Conservation (phyloP, 139 green algal species). For the Closterium sp. region DNA sequence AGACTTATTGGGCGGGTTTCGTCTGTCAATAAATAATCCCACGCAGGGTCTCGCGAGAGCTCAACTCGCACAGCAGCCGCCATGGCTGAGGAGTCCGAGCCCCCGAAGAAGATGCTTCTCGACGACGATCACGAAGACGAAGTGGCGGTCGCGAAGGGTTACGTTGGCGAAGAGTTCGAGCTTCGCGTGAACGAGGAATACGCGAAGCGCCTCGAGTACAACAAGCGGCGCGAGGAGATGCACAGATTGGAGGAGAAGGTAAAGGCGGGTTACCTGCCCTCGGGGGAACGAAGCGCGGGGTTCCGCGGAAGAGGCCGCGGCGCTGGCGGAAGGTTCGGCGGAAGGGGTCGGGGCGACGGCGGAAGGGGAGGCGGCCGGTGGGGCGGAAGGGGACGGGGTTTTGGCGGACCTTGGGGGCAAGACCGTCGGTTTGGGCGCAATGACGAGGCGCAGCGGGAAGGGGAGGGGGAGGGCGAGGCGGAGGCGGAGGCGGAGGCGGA, state of each 20-base stretch:
- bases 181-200: constrained; percentile 51
- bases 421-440: neutral
- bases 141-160: constrained; percentile 10
- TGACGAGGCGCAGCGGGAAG: neutral
- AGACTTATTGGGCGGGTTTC: neutral
- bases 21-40: neutral
- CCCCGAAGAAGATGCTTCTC: neutral
- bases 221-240: constrained; percentile 52
- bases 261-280: constrained; percentile 16
- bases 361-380: neutral
- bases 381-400: neutral
- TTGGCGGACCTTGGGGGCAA: neutral
- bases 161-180: constrained; percentile 1
- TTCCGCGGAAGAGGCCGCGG: neutral
- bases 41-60: too few relatives aligned
- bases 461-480: neutral
- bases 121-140: neutral
- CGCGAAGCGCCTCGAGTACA: constrained; percentile 51
- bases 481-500: neutral
- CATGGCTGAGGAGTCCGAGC: neutral
- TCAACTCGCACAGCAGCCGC: neutral
- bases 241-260: constrained; percentile 39
- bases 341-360: neutral
- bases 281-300: neutral
- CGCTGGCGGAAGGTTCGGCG: neutral